Conservation (phyloP, 2,329 filamentous ascomycete genomes). For the Ceratocystis albifundus region DNA sequence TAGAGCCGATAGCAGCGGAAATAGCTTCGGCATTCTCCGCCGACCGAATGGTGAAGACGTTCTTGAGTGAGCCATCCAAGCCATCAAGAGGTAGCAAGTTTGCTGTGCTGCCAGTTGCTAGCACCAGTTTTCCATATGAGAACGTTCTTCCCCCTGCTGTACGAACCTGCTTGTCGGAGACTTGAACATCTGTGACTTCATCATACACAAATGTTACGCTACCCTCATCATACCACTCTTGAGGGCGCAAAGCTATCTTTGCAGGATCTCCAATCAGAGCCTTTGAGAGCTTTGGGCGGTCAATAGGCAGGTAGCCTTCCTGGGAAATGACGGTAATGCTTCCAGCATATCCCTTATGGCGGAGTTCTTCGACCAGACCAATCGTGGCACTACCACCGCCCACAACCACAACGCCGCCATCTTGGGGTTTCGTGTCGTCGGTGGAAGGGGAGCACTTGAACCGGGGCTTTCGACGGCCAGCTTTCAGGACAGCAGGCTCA, state of each 20-base stretch:
- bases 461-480: constrained; percentile 54
- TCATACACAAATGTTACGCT: constrained; percentile 47
- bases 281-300: constrained; percentile 92
- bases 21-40: constrained; percentile 71
- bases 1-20: constrained; percentile 63
- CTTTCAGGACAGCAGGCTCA: constrained; percentile 66
- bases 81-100: constrained; percentile 66
- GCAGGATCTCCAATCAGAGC: constrained; percentile 69
- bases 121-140: constrained; percentile 74
- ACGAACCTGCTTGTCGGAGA: constrained; percentile 57
- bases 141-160: constrained; percentile 62
- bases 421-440: constrained; percentile 41
- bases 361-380: constrained; percentile 69
- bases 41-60: constrained; percentile 74
- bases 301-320: constrained; percentile 79
- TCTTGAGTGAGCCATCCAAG: constrained; percentile 64
- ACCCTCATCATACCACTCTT: constrained; percentile 61
- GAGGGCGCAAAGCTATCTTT: constrained; percentile 66
- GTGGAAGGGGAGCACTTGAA: background rate
- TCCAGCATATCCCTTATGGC: constrained; percentile 69
- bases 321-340: constrained; percentile 70
- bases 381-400: constrained; percentile 79
- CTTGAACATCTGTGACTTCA: constrained; percentile 65
- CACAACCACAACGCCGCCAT: constrained; percentile 62
- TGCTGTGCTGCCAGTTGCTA: constrained; percentile 77